These are phyloP conservation scores for Hymenoscyphus scutula DNA, from an alignment of 2,329 filamentous ascomycete species.

Conservation along the genomic window DNA sequence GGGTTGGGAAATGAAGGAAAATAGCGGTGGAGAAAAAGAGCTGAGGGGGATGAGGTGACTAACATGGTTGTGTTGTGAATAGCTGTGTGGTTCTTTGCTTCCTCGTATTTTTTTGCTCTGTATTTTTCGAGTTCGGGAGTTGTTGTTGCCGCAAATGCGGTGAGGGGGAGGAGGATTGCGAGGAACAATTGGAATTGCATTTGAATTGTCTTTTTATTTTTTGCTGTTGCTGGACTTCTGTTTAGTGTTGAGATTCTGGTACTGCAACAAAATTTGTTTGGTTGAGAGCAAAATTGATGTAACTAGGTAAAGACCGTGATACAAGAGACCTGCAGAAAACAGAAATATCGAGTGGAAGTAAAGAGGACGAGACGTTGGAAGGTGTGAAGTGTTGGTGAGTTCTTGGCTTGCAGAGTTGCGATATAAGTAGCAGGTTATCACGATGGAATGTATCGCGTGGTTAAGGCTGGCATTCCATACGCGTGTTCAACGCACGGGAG, in stretches of 20 bases:
- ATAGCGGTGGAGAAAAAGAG: background rate
- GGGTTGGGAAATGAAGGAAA: too few relatives aligned
- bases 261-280: background rate
- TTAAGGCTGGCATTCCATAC: conserved; percentile 8
- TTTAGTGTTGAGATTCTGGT: too few relatives aligned
- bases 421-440: background rate
- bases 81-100: background rate
- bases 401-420: background rate
- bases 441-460: background rate
- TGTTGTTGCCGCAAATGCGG: background rate
- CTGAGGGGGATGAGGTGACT: too few relatives aligned
- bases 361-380: background rate
- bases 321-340: too few relatives aligned
- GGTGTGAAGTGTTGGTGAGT: background rate
- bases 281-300: background rate
- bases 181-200: background rate
- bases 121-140: background rate
- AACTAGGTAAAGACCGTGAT: background rate
- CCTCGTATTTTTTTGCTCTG: background rate
- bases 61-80: background rate
- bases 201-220: background rate
- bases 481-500: background rate
- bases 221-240: background rate
- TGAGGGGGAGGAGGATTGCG: background rate
- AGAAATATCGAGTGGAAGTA: background rate